Evolutionary conservation across 2,329 filamentous ascomycete species (phyloP).

Genomic region (Calonectria pseudoreteaudii): DNA sequence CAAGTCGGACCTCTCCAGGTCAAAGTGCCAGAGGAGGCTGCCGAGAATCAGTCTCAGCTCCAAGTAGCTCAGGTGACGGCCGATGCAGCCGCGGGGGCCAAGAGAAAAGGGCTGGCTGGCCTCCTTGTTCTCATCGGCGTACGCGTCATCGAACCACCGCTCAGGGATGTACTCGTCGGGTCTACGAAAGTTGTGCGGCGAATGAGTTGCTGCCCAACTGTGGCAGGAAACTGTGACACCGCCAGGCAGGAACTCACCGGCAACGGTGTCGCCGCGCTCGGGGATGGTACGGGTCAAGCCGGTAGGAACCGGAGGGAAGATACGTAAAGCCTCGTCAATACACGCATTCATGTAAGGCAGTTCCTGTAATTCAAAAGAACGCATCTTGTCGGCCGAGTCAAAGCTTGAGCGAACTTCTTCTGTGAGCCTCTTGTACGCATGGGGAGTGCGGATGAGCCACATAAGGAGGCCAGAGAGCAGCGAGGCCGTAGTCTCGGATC

Average conservation of each 20-base stretch:
- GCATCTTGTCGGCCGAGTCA: constrained; percentile 42
- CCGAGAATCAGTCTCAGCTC: constrained; percentile 64
- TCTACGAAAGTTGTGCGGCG: constrained; percentile 56
- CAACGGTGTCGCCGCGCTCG: constrained; percentile 36
- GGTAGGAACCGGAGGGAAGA: constrained; percentile 49
- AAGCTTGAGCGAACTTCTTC: constrained; percentile 49
- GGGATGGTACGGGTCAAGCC: constrained; percentile 46
- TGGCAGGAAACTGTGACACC: constrained; percentile 25
- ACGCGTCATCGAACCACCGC: constrained; percentile 57
- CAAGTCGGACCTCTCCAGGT: constrained; percentile 47
- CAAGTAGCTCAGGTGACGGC: constrained; percentile 61
- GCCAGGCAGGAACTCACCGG: constrained; percentile 14
- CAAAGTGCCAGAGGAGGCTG: constrained; percentile 62
- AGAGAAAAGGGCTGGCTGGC: constrained; percentile 61
- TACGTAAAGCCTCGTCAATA: constrained; percentile 55
- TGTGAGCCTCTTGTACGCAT: constrained; percentile 46
- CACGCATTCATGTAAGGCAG: constrained; percentile 53
- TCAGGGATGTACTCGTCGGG: constrained; percentile 60
- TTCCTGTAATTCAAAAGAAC: constrained; percentile 50
- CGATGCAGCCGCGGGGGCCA: constrained; percentile 63
- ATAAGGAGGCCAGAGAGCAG: constrained; percentile 43
- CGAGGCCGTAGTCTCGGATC: constrained; percentile 47
- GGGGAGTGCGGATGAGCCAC: constrained; percentile 46
- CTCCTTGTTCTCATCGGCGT: constrained; percentile 53
- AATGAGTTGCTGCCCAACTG: constrained; percentile 55